These are phyloP conservation scores for Cyamopsis tetragonoloba DNA, from an alignment of 306 rosid species.

Conservation along the genomic window DNA sequence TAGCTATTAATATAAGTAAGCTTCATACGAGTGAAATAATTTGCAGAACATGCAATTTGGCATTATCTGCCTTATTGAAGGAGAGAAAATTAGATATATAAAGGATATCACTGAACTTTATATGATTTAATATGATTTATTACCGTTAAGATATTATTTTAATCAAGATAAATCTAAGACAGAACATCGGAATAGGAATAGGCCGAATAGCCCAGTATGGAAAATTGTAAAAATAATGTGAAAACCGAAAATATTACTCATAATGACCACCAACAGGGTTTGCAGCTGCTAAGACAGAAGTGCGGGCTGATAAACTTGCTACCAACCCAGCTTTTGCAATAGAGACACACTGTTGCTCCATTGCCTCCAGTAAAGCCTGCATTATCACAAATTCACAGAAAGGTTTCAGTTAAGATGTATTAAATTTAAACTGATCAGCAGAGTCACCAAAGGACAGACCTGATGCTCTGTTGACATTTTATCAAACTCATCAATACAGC, in stretches of 20 bases:
- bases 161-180: neutral
- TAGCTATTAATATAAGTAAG: slow-evolving; percentile 17
- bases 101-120: slow-evolving; percentile 3
- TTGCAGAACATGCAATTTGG: slow-evolving; percentile 11
- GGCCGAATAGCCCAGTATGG: neutral
- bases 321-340: slow-evolving; percentile 95
- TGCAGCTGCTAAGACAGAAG: slow-evolving; percentile 94
- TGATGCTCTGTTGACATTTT: slow-evolving; percentile 96
- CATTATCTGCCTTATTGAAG: slow-evolving; percentile 1
- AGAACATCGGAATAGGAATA: slow-evolving; percentile 5
- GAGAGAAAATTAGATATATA: slow-evolving; percentile 2
- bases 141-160: neutral
- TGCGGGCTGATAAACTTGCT: slow-evolving; percentile 94
- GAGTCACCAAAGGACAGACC: slow-evolving; percentile 53
- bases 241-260: slow-evolving; percentile 47
- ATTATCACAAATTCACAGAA: slow-evolving; percentile 15
- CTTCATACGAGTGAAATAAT: slow-evolving; percentile 24
- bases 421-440: no score
- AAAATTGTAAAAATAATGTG: slow-evolving; percentile 12
- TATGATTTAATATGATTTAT: neutral
- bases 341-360: slow-evolving; percentile 99
- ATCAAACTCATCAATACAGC: slow-evolving; percentile 92
- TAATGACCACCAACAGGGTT: slow-evolving; percentile 97
- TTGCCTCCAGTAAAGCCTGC: slow-evolving; percentile 89
- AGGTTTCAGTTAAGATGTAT: slow-evolving; percentile 16